Evolutionary conservation across 1,284 basidiomycete species (phyloP).

Genomic region (Phaffia rhodozyma): DNA sequence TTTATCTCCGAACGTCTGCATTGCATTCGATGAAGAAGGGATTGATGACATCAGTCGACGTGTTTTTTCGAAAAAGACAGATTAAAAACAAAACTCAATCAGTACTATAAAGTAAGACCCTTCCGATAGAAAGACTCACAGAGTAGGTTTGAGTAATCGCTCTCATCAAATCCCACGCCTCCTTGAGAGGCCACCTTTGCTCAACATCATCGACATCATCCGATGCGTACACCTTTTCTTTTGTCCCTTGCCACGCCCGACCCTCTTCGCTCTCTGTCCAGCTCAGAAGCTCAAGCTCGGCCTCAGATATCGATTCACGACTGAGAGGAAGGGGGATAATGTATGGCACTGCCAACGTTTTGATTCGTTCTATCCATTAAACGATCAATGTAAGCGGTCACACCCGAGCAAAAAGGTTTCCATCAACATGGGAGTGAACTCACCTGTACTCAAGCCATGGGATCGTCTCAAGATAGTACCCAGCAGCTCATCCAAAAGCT

Average conservation of each 20-base stretch:
- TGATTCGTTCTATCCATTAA: slow-evolving; percentile 45
- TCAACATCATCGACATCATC: not conserved
- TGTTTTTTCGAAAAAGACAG: not conserved
- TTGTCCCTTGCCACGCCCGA: slow-evolving; percentile 14
- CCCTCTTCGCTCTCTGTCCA: slow-evolving; percentile 49
- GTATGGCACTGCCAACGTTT: slow-evolving; percentile 51
- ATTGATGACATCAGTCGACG: not conserved
- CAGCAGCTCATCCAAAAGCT: slow-evolving; percentile 76
- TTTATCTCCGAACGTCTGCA: slow-evolving; percentile 29
- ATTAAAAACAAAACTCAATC: not conserved
- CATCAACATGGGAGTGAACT: not conserved
- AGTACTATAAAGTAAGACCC: not conserved
- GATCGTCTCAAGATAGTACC: slow-evolving; percentile 57
- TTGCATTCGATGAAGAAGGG: not conserved
- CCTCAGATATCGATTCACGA: slow-evolving; percentile 80
- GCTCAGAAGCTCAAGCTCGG: slow-evolving; percentile 74
- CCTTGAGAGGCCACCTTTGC: slow-evolving; percentile 25
- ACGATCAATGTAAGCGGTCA: not conserved
- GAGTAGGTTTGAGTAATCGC: slow-evolving; percentile 30
- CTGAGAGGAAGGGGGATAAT: slow-evolving; percentile 61
- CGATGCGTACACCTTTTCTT: slow-evolving; percentile 26
- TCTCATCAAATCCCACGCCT: slow-evolving; percentile 32
- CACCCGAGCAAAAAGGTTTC: not conserved
- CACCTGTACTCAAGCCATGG: slow-evolving; percentile 52
- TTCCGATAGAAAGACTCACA: slow-evolving; percentile 24